Evolutionary conservation across 805 yeast genomes (phyloP).

Genomic region (Tetrapisispora nanseiensis): DNA sequence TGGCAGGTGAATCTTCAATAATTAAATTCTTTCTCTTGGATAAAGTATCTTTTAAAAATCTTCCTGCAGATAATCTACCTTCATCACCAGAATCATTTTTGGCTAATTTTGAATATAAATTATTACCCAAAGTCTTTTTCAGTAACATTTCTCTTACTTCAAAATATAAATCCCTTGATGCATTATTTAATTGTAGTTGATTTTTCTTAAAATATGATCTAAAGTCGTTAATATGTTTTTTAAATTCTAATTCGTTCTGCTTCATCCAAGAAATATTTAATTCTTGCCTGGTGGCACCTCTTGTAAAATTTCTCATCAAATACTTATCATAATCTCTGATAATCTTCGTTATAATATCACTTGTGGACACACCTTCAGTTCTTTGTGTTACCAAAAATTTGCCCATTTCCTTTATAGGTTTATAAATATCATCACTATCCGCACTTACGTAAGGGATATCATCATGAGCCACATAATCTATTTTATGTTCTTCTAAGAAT

Average conservation of each 20-base stretch:
- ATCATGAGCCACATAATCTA: slow-evolving; percentile 97
- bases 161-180: slow-evolving; percentile 72
- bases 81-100: slow-evolving; percentile 31
- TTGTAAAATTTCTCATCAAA: slow-evolving; percentile 90
- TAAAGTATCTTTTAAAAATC: slow-evolving; percentile 4
- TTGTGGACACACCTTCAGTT: slow-evolving; percentile 92
- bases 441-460: slow-evolving; percentile 88
- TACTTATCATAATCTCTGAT: slow-evolving; percentile 95
- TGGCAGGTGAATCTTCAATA: slow-evolving; percentile 25
- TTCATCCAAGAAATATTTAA: slow-evolving; percentile 95
- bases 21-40: slow-evolving; percentile 11
- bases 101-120: slow-evolving; percentile 23
- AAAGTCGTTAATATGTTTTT: slow-evolving; percentile 81
- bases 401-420: slow-evolving; percentile 83
- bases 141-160: slow-evolving; percentile 67
- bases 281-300: slow-evolving; percentile 96
- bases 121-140: slow-evolving; percentile 27
- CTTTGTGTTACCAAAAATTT: slow-evolving; percentile 91
- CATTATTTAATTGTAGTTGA: slow-evolving; percentile 55
- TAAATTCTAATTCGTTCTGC: slow-evolving; percentile 90
- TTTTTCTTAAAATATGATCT: slow-evolving; percentile 76
- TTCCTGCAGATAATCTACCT: slow-evolving; percentile 1
- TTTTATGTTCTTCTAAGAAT: slow-evolving; percentile 65
- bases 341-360: slow-evolving; percentile 90
- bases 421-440: slow-evolving; percentile 86